A percentile compares a stretch with the other conserved stretches of the same genome.
Conservation (phyloP, 2,329 filamentous ascomycete species). For the Colletotrichum horii region DNA sequence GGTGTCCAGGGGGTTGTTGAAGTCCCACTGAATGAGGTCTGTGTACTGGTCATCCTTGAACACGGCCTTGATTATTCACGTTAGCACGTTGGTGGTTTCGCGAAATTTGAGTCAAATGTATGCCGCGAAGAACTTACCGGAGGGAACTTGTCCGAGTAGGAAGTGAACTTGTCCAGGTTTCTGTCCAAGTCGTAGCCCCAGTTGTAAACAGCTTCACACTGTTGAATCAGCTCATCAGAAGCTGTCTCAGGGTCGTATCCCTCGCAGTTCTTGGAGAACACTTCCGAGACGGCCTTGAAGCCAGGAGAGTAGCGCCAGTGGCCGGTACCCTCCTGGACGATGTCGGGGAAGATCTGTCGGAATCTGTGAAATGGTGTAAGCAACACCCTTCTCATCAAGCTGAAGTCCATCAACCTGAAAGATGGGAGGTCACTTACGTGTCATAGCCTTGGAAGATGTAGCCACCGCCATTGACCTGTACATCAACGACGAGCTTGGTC, state of each 20-base stretch:
- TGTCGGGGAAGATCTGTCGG: constrained; percentile 51
- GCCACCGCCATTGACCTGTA: constrained; percentile 63
- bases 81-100: constrained; percentile 35
- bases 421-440: constrained; percentile 19
- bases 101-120: background rate
- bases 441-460: constrained; percentile 62
- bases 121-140: constrained; percentile 32
- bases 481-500: constrained; percentile 65
- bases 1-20: constrained; percentile 45
- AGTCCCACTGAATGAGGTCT: constrained; percentile 55
- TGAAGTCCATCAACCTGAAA: background rate
- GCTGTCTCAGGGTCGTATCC: constrained; percentile 30
- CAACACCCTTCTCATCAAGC: background rate
- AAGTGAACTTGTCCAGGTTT: constrained; percentile 53
- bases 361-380: constrained; percentile 41
- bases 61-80: constrained; percentile 33
- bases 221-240: constrained; percentile 50
- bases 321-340: constrained; percentile 42
- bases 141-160: constrained; percentile 48
- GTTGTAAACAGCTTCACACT: constrained; percentile 45
- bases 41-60: constrained; percentile 45
- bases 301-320: constrained; percentile 43
- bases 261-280: constrained; percentile 47
- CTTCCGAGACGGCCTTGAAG: constrained; percentile 49
- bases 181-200: constrained; percentile 54